These are phyloP conservation scores for Hirsutella thompsonii DNA, from an alignment of 2,329 filamentous ascomycete genomes.

Conservation along the genomic window DNA sequence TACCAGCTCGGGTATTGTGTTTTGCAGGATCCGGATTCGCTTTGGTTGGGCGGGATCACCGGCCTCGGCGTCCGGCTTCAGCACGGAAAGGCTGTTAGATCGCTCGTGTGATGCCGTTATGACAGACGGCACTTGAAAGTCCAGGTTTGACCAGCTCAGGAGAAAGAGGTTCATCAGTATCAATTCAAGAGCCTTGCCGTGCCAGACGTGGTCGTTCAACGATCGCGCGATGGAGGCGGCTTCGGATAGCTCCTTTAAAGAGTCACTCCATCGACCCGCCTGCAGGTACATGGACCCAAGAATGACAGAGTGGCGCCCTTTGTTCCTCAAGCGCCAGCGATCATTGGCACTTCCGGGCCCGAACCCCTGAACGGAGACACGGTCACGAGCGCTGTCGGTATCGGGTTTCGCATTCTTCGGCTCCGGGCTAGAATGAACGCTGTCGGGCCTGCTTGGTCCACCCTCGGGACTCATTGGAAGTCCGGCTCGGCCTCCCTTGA, in stretches of 20 bases:
- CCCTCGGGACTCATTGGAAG: constrained; percentile 37
- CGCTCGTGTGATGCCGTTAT: constrained; percentile 38
- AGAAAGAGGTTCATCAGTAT: constrained; percentile 73
- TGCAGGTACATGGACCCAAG: constrained; percentile 79
- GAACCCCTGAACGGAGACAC: constrained; percentile 58
- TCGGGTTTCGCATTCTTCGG: constrained; percentile 23
- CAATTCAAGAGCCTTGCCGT: constrained; percentile 86
- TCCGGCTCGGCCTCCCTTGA: constrained; percentile 33
- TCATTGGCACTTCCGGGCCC: constrained; percentile 60
- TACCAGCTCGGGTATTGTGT: constrained; percentile 57
- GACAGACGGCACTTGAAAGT: constrained; percentile 61
- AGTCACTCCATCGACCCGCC: constrained; percentile 81
- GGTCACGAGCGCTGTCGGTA: constrained; percentile 34
- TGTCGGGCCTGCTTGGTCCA: constrained; percentile 21
- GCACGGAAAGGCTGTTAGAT: constrained; percentile 19
- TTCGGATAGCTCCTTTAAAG: constrained; percentile 70
- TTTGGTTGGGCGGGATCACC: constrained; percentile 33
- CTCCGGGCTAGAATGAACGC: constrained; percentile 28
- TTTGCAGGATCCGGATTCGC: constrained; percentile 40
- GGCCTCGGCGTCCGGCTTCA: constrained; percentile 15
- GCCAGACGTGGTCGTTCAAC: constrained; percentile 89
- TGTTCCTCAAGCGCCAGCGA: constrained; percentile 66
- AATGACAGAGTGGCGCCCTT: constrained; percentile 65
- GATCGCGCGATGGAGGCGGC: constrained; percentile 65
- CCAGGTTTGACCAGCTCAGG: constrained; percentile 70